phyloP scores from a whole-genome alignment of 345 rosid genomes.

The Schrenkiella parvula region DNA sequence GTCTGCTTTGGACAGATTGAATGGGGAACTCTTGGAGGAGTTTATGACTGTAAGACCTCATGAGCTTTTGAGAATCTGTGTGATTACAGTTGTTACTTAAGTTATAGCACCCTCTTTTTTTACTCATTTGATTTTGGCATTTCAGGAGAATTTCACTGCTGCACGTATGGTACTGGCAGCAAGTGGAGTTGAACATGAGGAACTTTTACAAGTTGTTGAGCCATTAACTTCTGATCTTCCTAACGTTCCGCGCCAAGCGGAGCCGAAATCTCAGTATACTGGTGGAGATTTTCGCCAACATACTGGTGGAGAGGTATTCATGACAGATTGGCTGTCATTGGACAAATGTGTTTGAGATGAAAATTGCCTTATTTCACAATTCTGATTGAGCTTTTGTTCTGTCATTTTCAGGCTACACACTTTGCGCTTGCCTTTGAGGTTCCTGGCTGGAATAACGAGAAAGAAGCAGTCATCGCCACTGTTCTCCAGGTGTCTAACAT shows the following conservation, averaged over 20 bases:
- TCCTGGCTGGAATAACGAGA: constrained; percentile 71
- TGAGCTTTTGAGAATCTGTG: neutral
- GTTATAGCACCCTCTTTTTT: neutral
- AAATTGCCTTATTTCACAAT: neutral
- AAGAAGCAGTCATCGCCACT: constrained; percentile 53
- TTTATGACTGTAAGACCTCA: constrained; percentile 53
- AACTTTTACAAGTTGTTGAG: constrained; percentile 55
- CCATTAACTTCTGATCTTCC: constrained; percentile 70
- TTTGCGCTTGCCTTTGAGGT: constrained; percentile 75
- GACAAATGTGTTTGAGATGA: constrained; percentile 12
- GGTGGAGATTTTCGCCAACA: constrained; percentile 77
- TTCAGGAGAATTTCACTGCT: constrained; percentile 66
- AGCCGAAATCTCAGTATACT: constrained; percentile 53
- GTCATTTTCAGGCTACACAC: constrained; percentile 46
- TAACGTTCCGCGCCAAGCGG: constrained; percentile 26
- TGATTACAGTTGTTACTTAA: neutral
- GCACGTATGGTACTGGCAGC: constrained; percentile 72
- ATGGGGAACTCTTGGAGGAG: constrained; percentile 51
- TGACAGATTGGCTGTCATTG: constrained; percentile 1
- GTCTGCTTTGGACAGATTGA: constrained; percentile 46
- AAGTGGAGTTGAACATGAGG: constrained; percentile 64
- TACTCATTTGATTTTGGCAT: constrained; percentile 15
- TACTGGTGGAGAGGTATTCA: constrained; percentile 51
- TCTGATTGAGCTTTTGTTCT: neutral
- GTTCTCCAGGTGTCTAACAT: constrained; percentile 63